Conservation (phyloP, 331 rosid species). For the Arachis monticola region DNA sequence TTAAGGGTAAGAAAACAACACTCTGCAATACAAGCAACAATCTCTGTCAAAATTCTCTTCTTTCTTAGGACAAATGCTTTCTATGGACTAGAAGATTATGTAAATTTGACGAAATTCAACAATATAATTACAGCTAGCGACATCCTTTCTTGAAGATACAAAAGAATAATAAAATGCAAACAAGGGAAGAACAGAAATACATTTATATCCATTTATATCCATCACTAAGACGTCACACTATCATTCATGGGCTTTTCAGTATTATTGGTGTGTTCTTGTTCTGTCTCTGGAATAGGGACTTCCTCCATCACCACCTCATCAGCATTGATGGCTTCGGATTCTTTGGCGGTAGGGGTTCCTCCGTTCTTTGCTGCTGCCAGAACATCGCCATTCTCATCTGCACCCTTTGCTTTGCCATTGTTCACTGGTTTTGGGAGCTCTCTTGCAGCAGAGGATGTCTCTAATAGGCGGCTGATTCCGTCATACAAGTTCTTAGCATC, state of each 20-base stretch:
- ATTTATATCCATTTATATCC: background rate
- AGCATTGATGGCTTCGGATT: slow-evolving; percentile 42
- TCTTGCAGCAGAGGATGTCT: slow-evolving; percentile 70
- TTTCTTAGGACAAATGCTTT: slow-evolving; percentile 26
- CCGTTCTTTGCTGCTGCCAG: slow-evolving; percentile 65
- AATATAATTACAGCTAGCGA: slow-evolving; percentile 36
- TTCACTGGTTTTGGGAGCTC: slow-evolving; percentile 66
- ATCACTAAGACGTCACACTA: slow-evolving; percentile 27
- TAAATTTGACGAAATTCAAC: background rate
- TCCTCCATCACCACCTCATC: slow-evolving; percentile 44
- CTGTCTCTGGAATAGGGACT: slow-evolving; percentile 44
- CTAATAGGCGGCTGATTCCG: slow-evolving; percentile 74
- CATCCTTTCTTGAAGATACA: slow-evolving; percentile 23
- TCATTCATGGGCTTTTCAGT: slow-evolving; percentile 42
- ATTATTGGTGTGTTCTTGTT: slow-evolving; percentile 42
- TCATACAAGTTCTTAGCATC: slow-evolving; percentile 73
- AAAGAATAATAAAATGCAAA: slow-evolving; percentile 18
- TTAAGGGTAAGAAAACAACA: no score
- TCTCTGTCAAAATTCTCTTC: slow-evolving; percentile 39
- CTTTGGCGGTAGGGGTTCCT: slow-evolving; percentile 47
- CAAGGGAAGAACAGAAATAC: background rate
- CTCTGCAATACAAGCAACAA: background rate
- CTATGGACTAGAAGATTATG: slow-evolving; percentile 25
- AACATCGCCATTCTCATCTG: slow-evolving; percentile 62
- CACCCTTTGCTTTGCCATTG: slow-evolving; percentile 36